These are phyloP conservation scores for Pyrenopolyporus hunteri DNA, from an alignment of 495 filamentous ascomycete species.

Conservation along the genomic window DNA sequence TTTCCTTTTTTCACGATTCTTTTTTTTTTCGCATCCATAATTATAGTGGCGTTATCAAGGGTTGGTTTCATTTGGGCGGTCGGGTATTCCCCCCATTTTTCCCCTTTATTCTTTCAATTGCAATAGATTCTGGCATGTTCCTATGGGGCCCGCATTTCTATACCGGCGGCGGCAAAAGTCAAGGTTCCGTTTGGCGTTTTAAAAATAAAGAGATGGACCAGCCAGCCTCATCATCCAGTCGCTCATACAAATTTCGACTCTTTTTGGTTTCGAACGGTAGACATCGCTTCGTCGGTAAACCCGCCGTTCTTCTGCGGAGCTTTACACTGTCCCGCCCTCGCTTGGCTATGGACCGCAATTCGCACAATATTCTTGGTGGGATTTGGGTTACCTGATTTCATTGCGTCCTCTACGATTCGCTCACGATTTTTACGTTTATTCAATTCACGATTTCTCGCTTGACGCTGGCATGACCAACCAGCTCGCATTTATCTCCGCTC, in stretches of 20 bases:
- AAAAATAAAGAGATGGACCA: constrained; percentile 39
- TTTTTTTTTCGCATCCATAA: constrained; percentile 33
- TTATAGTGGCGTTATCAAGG: constrained; percentile 39
- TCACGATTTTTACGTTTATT: constrained; percentile 39
- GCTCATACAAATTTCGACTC: constrained; percentile 24
- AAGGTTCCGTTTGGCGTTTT: constrained; percentile 38
- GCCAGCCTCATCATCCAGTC: constrained; percentile 21
- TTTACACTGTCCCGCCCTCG: not conserved
- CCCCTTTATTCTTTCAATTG: constrained; percentile 34
- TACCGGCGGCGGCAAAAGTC: constrained; percentile 41
- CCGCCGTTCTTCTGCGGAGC: no score
- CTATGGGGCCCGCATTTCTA: constrained; percentile 40
- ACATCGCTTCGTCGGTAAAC: constrained; percentile 12
- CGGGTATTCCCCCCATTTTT: constrained; percentile 9
- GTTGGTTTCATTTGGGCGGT: constrained; percentile 31
- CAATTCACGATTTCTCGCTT: constrained; percentile 26
- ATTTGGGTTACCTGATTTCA: not conserved
- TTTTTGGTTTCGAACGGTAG: constrained; percentile 12
- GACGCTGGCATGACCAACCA: constrained; percentile 13
- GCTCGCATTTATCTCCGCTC: not conserved
- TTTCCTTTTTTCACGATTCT: constrained; percentile 1
- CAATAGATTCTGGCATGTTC: constrained; percentile 42
- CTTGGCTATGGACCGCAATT: not conserved
- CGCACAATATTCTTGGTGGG: not conserved
- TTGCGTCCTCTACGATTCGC: constrained; percentile 12